A percentile compares a stretch with the other conserved stretches of the same genome.
phyloP scores from a whole-genome alignment of 805 yeast genomes.

The Candida tammaniensis region DNA sequence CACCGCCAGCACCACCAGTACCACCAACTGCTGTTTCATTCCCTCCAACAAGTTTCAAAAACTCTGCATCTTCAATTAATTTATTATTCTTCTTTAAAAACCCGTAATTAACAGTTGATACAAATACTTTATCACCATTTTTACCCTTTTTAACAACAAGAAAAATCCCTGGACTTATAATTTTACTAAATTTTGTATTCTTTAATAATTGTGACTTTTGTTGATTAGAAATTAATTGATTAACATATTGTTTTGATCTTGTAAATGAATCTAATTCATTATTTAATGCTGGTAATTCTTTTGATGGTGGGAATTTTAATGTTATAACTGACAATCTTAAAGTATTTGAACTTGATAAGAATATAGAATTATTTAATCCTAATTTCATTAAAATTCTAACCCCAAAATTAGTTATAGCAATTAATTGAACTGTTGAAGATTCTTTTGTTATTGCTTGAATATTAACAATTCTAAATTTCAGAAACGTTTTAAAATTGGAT shows the following conservation, averaged over 20 bases:
- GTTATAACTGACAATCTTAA: conserved; percentile 39
- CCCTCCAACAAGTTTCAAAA: conserved; percentile 33
- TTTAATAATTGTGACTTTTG: conserved; percentile 56
- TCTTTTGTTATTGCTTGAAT: conserved; percentile 63
- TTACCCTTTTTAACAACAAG: conserved; percentile 58
- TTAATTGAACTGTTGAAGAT: conserved; percentile 65
- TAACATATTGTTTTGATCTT: conserved; percentile 37
- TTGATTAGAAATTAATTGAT: conserved; percentile 38
- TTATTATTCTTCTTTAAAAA: conserved; percentile 68
- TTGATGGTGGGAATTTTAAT: conserved; percentile 66
- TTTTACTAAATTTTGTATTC: conserved; percentile 54
- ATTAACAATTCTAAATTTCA: conserved; percentile 55
- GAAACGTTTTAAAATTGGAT: conserved; percentile 48
- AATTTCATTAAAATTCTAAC: conserved; percentile 65
- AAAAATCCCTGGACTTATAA: conserved; percentile 85
- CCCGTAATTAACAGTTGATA: conserved; percentile 84
- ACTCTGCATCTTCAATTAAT: conserved; percentile 78
- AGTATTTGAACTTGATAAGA: conserved; percentile 13
- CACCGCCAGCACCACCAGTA: conserved; percentile 15
- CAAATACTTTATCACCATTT: conserved; percentile 53
- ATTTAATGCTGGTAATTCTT: conserved; percentile 38
- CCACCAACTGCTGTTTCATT: conserved; percentile 1
- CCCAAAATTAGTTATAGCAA: conserved; percentile 82
- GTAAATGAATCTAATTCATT: conserved; percentile 42
- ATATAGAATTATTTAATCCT: conserved; percentile 33